Percentiles rank a stretch among this genome's conserved stretches.
Evolutionary conservation across 805 yeast genomes (phyloP).

Genomic region (Wickerhamia fluorescens): DNA sequence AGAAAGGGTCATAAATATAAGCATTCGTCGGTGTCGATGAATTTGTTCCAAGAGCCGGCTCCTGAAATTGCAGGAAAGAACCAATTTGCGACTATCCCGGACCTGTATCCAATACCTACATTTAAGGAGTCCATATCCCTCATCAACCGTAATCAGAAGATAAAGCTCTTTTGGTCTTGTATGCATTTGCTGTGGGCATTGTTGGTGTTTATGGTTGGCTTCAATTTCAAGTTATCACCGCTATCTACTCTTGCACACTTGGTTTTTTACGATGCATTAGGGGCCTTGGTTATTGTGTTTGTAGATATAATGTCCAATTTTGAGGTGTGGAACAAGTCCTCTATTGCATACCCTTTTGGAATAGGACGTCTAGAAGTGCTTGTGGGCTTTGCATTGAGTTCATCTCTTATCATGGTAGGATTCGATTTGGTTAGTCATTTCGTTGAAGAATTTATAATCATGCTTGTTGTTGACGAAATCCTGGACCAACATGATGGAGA

Average conservation of each 20-base stretch:
- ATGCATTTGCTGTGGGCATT: slow-evolving; percentile 51
- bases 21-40: slow-evolving; percentile 94
- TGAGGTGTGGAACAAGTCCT: slow-evolving; percentile 82
- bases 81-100: slow-evolving; percentile 57
- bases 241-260: slow-evolving; percentile 79
- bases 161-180: slow-evolving; percentile 51
- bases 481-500: slow-evolving; percentile 10
- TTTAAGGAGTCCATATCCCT: slow-evolving; percentile 55
- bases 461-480: slow-evolving; percentile 27
- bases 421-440: slow-evolving; percentile 81
- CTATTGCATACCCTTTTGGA: slow-evolving; percentile 86
- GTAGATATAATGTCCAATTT: slow-evolving; percentile 86
- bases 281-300: slow-evolving; percentile 58
- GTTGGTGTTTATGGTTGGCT: slow-evolving; percentile 54
- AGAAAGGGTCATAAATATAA: slow-evolving; percentile 94
- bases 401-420: slow-evolving; percentile 85
- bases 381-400: slow-evolving; percentile 79
- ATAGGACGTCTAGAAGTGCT: slow-evolving; percentile 85
- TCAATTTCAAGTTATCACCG: slow-evolving; percentile 48
- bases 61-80: slow-evolving; percentile 32
- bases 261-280: slow-evolving; percentile 78
- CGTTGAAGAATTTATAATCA: slow-evolving; percentile 63
- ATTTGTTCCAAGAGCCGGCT: slow-evolving; percentile 89
- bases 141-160: slow-evolving; percentile 49
- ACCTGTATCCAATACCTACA: slow-evolving; percentile 68